A percentile compares a stretch with the other conserved stretches of the same genome.
phyloP scores from a whole-genome alignment of 805 yeast genomes.

The Vanderwaltozyma polyspora region DNA sequence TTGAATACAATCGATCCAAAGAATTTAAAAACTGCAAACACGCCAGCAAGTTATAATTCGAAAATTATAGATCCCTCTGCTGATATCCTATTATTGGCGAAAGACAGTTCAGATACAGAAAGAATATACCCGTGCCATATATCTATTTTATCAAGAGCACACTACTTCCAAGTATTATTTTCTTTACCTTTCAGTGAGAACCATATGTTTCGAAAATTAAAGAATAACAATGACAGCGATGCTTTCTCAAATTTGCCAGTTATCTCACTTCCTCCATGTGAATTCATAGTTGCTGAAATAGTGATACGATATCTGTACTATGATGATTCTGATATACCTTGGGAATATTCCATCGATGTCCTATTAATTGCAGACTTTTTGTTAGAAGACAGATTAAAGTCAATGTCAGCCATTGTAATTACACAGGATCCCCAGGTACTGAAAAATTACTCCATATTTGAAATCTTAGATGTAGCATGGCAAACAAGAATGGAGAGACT shows the following conservation, averaged over 20 bases:
- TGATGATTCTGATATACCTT: slow-evolving; percentile 45
- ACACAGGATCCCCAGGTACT: slow-evolving; percentile 25
- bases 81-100: slow-evolving; percentile 37
- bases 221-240: not conserved
- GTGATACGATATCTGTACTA: slow-evolving; percentile 47
- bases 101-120: slow-evolving; percentile 15
- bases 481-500: slow-evolving; percentile 49
- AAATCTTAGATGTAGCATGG: slow-evolving; percentile 58
- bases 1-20: too few relatives aligned
- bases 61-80: too few relatives aligned
- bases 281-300: slow-evolving; percentile 35
- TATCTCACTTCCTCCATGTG: slow-evolving; percentile 14
- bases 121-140: slow-evolving; percentile 53
- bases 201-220: slow-evolving; percentile 1
- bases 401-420: slow-evolving; percentile 42
- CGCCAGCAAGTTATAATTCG: too few relatives aligned
- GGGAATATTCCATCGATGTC: slow-evolving; percentile 42
- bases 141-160: slow-evolving; percentile 48
- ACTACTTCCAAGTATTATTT: slow-evolving; percentile 56
- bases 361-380: slow-evolving; percentile 46
- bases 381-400: slow-evolving; percentile 51
- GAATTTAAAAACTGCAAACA: too few relatives aligned
- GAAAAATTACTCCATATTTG: slow-evolving; percentile 35
- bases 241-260: slow-evolving; percentile 13
- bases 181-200: slow-evolving; percentile 36